These are phyloP conservation scores for Kwoniella sp. DNA, from an alignment of 768 basidiomycete species.

Conservation along the genomic window DNA sequence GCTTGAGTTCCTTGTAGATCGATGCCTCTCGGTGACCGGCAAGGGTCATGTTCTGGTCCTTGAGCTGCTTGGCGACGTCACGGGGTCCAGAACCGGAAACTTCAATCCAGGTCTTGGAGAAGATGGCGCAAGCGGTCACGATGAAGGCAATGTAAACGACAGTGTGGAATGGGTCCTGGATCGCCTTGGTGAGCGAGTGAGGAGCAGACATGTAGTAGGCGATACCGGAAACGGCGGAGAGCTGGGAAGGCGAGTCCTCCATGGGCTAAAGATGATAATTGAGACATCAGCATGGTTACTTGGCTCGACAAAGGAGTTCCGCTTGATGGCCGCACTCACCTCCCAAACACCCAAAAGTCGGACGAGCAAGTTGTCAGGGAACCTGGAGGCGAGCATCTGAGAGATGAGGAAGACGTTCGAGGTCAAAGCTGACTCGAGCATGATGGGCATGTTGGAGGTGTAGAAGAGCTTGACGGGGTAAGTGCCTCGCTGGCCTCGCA, in stretches of 20 bases:
- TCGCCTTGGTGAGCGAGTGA: conserved; percentile 82
- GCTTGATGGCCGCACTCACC: conserved; percentile 62
- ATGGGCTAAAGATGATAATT: conserved; percentile 65
- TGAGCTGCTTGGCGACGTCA: conserved; percentile 96
- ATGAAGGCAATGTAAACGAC: conserved; percentile 88
- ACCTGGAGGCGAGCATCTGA: conserved; percentile 90
- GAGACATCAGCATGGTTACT: background rate
- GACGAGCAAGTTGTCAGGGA: conserved; percentile 89
- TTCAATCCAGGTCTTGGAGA: conserved; percentile 99
- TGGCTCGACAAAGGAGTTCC: background rate
- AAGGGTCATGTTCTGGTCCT: conserved; percentile 93
- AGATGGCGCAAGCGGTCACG: conserved; percentile 89
- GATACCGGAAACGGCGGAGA: conserved; percentile 84
- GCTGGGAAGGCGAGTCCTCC: conserved; percentile 84
- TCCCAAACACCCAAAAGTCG: conserved; percentile 95
- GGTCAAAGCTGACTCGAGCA: conserved; percentile 91
- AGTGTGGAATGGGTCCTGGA: conserved; percentile 93
- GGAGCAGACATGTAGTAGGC: conserved; percentile 98
- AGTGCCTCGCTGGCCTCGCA: conserved; percentile 91
- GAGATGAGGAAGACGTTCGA: conserved; percentile 93
- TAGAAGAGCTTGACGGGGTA: conserved; percentile 99
- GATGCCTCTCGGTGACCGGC: conserved; percentile 88
- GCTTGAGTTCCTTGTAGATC: conserved; percentile 99
- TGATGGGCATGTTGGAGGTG: conserved; percentile 99
- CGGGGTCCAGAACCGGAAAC: conserved; percentile 94